Conservation (phyloP, 768 basidiomycete species). For the Pisolithus tinctorius region DNA sequence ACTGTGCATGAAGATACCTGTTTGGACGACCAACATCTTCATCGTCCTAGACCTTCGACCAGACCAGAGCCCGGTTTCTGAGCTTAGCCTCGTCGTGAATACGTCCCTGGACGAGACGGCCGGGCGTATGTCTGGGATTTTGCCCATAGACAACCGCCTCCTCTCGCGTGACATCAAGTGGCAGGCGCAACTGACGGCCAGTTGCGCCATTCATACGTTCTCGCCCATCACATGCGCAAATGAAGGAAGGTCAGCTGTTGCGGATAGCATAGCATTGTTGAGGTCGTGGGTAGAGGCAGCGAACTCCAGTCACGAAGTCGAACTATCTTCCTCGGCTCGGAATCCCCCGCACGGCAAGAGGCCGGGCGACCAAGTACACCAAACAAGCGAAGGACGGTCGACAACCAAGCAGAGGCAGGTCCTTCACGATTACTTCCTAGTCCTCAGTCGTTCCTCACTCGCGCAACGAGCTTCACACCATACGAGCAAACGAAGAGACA, state of each 20-base stretch:
- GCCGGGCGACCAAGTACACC: not conserved
- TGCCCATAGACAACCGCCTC: constrained; percentile 39
- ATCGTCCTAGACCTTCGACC: constrained; percentile 58
- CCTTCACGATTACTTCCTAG: constrained; percentile 5
- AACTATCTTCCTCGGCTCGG: not conserved
- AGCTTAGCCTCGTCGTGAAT: constrained; percentile 48
- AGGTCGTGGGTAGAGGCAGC: constrained; percentile 31
- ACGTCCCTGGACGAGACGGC: constrained; percentile 40
- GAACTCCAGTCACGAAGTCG: constrained; percentile 17
- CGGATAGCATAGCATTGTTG: constrained; percentile 44
- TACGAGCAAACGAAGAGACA: constrained; percentile 20
- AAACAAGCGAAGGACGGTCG: not conserved
- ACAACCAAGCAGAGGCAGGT: not conserved
- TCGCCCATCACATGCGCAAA: constrained; percentile 24
- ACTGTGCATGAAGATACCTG: constrained; percentile 36
- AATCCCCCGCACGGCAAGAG: constrained; percentile 1
- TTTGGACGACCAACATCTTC: constrained; percentile 32
- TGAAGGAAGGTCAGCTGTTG: constrained; percentile 28
- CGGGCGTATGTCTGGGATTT: constrained; percentile 37
- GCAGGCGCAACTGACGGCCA: constrained; percentile 54
- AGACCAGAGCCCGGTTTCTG: constrained; percentile 38
- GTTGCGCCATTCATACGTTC: constrained; percentile 55
- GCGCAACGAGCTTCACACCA: constrained; percentile 2
- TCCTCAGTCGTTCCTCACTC: not conserved
- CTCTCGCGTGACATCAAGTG: constrained; percentile 44